phyloP scores from a whole-genome alignment of 2,329 filamentous ascomycete genomes.

The Plenodomus lindquistii region DNA sequence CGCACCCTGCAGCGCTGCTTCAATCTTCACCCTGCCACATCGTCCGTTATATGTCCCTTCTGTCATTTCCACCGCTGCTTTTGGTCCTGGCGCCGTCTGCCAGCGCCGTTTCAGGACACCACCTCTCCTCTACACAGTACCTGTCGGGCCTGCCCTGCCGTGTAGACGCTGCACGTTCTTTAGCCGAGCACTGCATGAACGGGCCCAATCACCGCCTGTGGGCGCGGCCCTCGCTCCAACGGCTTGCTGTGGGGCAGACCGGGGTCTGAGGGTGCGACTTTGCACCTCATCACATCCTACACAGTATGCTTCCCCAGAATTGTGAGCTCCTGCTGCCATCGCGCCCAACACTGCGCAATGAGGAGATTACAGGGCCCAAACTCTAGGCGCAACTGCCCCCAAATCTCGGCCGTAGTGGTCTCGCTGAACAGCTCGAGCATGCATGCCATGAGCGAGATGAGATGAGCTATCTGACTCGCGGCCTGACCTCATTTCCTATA shows the following conservation, averaged over 20 bases:
- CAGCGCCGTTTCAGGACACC: not conserved
- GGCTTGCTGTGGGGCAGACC: not conserved
- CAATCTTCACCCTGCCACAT: constrained; percentile 25
- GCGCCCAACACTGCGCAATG: constrained; percentile 16
- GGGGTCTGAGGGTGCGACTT: constrained; percentile 15
- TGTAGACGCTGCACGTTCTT: constrained; percentile 11
- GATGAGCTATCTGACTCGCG: constrained; percentile 40
- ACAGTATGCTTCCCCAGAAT: constrained; percentile 17
- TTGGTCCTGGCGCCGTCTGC: not conserved
- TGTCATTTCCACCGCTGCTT: constrained; percentile 3
- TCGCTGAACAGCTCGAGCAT: constrained; percentile 24
- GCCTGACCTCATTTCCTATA: constrained; percentile 40
- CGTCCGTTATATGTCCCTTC: constrained; percentile 4
- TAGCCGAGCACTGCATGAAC: constrained; percentile 32
- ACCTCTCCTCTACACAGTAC: no score
- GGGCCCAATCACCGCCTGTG: constrained; percentile 19
- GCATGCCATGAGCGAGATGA: constrained; percentile 21
- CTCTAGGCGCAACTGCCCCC: constrained; percentile 19
- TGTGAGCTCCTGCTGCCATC: constrained; percentile 14
- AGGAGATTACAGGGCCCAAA: constrained; percentile 40
- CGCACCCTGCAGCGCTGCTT: constrained; percentile 30
- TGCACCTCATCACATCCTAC: constrained; percentile 36
- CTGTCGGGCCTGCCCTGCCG: no score
- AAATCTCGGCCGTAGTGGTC: constrained; percentile 12
- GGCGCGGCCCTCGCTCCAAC: constrained; percentile 22